A percentile compares a stretch with the other conserved stretches of the same genome.
phyloP scores from a whole-genome alignment of 306 rosid genomes.

The Myrica gale region DNA sequence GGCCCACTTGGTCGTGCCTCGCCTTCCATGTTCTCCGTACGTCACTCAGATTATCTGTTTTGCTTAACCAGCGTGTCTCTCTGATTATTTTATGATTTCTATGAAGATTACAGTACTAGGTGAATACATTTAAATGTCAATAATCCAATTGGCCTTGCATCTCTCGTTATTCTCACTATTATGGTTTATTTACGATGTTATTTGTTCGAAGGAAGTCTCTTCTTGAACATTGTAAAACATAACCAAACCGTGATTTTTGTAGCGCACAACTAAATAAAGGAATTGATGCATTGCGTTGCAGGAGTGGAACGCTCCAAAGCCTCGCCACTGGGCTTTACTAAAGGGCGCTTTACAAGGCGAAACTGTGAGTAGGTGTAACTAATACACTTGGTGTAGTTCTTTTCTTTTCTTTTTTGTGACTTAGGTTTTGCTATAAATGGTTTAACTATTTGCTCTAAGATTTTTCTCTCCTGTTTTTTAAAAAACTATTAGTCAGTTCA shows the following conservation, averaged over 20 bases:
- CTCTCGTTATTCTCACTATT: background rate
- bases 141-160: background rate
- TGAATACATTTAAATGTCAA: background rate
- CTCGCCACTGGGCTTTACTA: slow-evolving; percentile 73
- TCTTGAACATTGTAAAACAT: background rate
- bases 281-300: slow-evolving; percentile 22
- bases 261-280: background rate
- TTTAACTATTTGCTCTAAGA: background rate
- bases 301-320: slow-evolving; percentile 74
- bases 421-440: background rate
- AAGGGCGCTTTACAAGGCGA: slow-evolving; percentile 68
- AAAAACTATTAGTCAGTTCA: slow-evolving; percentile 42
- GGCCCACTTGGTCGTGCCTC: slow-evolving; percentile 60
- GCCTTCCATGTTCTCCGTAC: slow-evolving; percentile 62
- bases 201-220: background rate
- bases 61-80: background rate
- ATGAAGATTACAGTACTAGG: background rate
- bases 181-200: too few relatives aligned
- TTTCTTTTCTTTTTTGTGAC: slow-evolving; percentile 14
- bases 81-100: background rate
- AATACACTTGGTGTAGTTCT: slow-evolving; percentile 23
- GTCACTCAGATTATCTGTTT: background rate
- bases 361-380: slow-evolving; percentile 55
- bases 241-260: background rate
- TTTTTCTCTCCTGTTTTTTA: background rate